These are phyloP conservation scores for Aquilaria sinensis DNA, from an alignment of 345 rosid genomes.

Conservation along the genomic window DNA sequence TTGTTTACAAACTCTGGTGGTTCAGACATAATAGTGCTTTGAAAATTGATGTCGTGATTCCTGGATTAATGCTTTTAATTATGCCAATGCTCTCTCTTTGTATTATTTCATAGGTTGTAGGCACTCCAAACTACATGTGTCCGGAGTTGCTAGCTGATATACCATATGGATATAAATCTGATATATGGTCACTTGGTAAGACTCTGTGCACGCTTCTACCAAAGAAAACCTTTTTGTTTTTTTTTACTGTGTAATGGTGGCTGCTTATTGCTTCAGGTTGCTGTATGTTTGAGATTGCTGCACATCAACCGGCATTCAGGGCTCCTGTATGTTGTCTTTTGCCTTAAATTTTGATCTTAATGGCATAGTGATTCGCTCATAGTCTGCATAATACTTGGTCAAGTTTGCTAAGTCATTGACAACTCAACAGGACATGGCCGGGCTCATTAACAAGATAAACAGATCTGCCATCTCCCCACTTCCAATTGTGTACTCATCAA, in stretches of 20 bases:
- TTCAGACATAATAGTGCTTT: no score
- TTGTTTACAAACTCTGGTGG: no score
- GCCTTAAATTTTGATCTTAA: neutral
- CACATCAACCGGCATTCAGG: constrained; percentile 92
- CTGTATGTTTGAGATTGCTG: constrained; percentile 93
- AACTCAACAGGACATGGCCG: constrained; percentile 72
- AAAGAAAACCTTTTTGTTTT: neutral
- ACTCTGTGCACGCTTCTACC: constrained; percentile 8
- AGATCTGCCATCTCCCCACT: constrained; percentile 86
- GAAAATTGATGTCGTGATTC: no score
- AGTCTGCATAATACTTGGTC: neutral
- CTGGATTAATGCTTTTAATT: neutral
- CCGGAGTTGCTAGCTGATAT: constrained; percentile 89
- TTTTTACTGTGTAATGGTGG: constrained; percentile 14
- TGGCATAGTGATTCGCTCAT: constrained; percentile 1
- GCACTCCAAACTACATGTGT: constrained; percentile 93
- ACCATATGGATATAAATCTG: constrained; percentile 94
- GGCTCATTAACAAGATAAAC: constrained; percentile 86
- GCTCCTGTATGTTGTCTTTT: constrained; percentile 64
- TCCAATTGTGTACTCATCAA: constrained; percentile 79
- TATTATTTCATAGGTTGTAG: constrained; percentile 52
- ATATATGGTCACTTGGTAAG: constrained; percentile 98
- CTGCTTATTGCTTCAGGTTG: constrained; percentile 61
- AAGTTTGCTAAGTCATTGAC: constrained; percentile 1
- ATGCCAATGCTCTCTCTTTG: neutral